Evolutionary conservation across 805 yeast species (phyloP).

Genomic region (Ogataea thermomethanolica): DNA sequence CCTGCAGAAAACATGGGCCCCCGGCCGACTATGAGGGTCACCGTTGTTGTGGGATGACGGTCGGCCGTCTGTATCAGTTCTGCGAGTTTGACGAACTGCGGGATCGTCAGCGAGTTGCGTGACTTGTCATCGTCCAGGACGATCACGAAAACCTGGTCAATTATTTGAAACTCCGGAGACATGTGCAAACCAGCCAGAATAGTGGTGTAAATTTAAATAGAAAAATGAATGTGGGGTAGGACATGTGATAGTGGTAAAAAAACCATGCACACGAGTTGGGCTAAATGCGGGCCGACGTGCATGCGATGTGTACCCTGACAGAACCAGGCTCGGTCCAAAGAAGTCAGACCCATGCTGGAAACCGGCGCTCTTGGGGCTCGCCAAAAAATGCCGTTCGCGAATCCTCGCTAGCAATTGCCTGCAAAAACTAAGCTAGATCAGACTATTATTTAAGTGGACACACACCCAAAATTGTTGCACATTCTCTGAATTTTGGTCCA

Average conservation of each 20-base stretch:
- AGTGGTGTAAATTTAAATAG: background rate
- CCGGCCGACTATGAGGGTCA: constrained; percentile 64
- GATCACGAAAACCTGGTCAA: constrained; percentile 42
- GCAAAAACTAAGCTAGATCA: background rate
- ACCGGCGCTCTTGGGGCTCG: constrained; percentile 1
- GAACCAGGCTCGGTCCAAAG: no score
- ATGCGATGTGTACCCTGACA: no score
- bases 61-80: constrained; percentile 60
- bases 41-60: constrained; percentile 52
- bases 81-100: constrained; percentile 61
- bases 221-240: constrained; percentile 6
- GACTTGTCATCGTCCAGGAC: constrained; percentile 59
- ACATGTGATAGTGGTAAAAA: constrained; percentile 7
- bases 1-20: constrained; percentile 85
- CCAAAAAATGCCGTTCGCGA: constrained; percentile 2
- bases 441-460: background rate
- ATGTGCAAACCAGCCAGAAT: background rate
- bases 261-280: background rate
- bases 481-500: no score
- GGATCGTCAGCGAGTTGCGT: constrained; percentile 64
- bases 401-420: constrained; percentile 5
- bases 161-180: constrained; percentile 10
- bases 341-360: no score
- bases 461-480: no score
- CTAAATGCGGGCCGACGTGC: no score